Base-by-base conservation (phyloP, 768 basidiomycete genomes). In the Naganishia vishniacii region DNA sequence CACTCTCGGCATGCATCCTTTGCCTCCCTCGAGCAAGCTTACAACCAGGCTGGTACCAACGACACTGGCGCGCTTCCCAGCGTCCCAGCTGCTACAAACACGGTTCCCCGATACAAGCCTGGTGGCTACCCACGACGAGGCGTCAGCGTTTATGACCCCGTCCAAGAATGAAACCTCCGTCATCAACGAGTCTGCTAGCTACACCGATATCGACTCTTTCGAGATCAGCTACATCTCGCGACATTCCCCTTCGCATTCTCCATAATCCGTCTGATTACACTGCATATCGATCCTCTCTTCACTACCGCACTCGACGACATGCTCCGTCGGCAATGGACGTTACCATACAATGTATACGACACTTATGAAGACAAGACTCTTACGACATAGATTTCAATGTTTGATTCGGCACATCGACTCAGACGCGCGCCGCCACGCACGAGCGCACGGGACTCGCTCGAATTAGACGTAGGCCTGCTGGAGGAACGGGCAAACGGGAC, bases 1-100 rank as follows among this genome's bases (percentile, higher is more conserved):
- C 53, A 56, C n/a, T 56, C 53, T 23, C 53, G 53, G 16, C 53
- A 56, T 23, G 53, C 53, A 4, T 56, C 53, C 18, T 56, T 37
- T 37, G 53, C 53, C 26, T 56, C 53, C 2, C 32, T 51, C 29
- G 49, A 51, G 20, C 49, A 51, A 32, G 49, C 49, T 13, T 51
- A 51, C 20, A 31, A 51, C 32, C 37, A 25, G 15, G 37, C 51
- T 40, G 51, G 51, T 4, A 23, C 37, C 28, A 56, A 56, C 15
- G 53, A 31, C 32, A 3, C 32, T 12, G 51, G 51, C 23, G 34
- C 1, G 6, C 20, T 26, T 8, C 16, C 34, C 23, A 31, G 49
- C 4, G 20, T 18, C 4, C 15, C 20, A 12, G 4, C 20, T 15
- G 23, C 53, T 16, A 23, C 37, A 18, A 56, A 18, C 53, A 41